Evolutionary conservation across 257 asterid species (phyloP).

Genomic region (Primulina tabacum): DNA sequence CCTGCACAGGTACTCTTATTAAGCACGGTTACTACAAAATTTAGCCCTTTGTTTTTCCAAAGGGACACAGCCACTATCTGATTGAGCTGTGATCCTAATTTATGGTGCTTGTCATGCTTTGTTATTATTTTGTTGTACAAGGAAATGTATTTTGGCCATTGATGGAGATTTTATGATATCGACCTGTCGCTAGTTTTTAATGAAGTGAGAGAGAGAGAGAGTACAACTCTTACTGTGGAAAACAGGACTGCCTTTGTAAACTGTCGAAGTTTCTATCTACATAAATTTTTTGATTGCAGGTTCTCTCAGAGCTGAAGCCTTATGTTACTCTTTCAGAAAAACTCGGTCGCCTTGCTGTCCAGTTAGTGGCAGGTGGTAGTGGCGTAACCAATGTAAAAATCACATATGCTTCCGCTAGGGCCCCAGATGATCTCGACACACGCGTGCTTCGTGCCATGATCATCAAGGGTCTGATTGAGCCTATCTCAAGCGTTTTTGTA

Average conservation of each 20-base stretch:
- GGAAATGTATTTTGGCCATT: neutral
- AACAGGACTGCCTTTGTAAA: neutral
- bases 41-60: neutral
- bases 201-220: neutral
- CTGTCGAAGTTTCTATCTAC: neutral
- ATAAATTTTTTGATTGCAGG: slow-evolving; percentile 40
- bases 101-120: slow-evolving; percentile 1
- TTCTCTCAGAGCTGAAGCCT: slow-evolving; percentile 80
- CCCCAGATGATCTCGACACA: slow-evolving; percentile 90
- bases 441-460: slow-evolving; percentile 92
- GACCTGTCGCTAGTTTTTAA: slow-evolving; percentile 1
- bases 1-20: slow-evolving; percentile 67
- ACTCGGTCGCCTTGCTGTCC: slow-evolving; percentile 95
- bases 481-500: slow-evolving; percentile 68
- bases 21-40: neutral
- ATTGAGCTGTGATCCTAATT: neutral
- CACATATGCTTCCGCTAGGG: slow-evolving; percentile 77
- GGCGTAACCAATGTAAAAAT: slow-evolving; percentile 76
- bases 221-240: neutral
- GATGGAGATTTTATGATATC: neutral
- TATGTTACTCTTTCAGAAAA: slow-evolving; percentile 82
- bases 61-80: neutral
- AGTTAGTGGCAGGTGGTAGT: slow-evolving; percentile 80
- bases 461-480: slow-evolving; percentile 90
- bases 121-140: neutral